Evolutionary conservation across 805 yeast genomes (phyloP).

Genomic region (Pichia sporocuriosa): DNA sequence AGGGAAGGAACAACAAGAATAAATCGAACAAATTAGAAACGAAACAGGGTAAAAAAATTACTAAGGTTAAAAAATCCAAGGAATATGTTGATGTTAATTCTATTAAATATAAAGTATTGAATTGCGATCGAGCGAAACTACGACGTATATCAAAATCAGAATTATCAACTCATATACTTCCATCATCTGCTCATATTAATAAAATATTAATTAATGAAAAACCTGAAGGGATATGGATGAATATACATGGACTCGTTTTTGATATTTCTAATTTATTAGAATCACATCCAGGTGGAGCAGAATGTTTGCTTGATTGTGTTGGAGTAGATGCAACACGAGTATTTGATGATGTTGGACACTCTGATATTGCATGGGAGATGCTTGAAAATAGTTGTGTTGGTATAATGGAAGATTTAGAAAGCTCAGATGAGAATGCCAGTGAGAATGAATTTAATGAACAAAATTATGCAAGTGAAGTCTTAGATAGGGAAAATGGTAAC

Average conservation of each 20-base stretch:
- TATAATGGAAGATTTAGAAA: slow-evolving; percentile 37
- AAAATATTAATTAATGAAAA: slow-evolving; percentile 1
- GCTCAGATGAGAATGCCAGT: not conserved
- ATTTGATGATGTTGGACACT: slow-evolving; percentile 65
- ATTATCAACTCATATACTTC: slow-evolving; percentile 10
- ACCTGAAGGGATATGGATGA: slow-evolving; percentile 62
- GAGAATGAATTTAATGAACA: too few species aligned
- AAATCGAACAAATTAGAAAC: not conserved
- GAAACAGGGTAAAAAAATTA: not conserved
- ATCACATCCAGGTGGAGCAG: slow-evolving; percentile 82
- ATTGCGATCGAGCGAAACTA: slow-evolving; percentile 4
- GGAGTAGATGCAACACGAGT: slow-evolving; percentile 72
- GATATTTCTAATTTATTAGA: slow-evolving; percentile 49
- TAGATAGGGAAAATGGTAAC: slow-evolving; percentile 4
- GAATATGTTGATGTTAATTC: slow-evolving; percentile 2
- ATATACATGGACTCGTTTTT: slow-evolving; percentile 62
- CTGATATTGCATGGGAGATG: slow-evolving; percentile 81
- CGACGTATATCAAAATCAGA: slow-evolving; percentile 1
- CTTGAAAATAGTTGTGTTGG: slow-evolving; percentile 77
- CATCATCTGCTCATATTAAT: slow-evolving; percentile 5
- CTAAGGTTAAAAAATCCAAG: not conserved
- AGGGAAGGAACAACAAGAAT: too few species aligned
- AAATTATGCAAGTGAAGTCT: slow-evolving; percentile 17
- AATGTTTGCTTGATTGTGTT: slow-evolving; percentile 68
- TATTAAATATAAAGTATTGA: slow-evolving; percentile 3